Base-by-base conservation (phyloP, 2,329 filamentous ascomycete genomes). In the Westerdykella ornata region DNA sequence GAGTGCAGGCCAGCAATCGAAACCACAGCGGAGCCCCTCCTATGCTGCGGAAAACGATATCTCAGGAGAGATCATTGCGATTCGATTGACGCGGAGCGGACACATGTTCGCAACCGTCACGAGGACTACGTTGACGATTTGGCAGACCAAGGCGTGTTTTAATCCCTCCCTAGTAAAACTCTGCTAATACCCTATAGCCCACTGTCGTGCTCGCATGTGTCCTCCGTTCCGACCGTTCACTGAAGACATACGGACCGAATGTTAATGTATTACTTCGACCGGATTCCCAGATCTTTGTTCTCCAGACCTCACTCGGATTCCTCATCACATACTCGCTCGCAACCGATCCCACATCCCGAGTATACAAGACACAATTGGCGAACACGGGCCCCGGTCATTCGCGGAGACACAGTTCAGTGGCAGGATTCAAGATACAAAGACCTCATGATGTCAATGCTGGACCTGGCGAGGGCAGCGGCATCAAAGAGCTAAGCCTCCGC, bases 241-340 rank as follows among this genome's bases (percentile, higher is more conserved):
- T 97, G 35, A 74, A 79, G 45, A 83, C 82, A 2, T 97, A 97
- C 61, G 92, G 92, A 30, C 76, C 80, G 29, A 97, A 96, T 64
- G 78, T 85, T 41, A 81, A 87, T 52, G 77, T 98, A 33, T 75
- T 95, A 9, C 78, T 98, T 44, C 84, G 89, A 40, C 90, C 92
- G 4, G 92, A 98, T 66, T 88, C 88, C 5, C 84, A 87, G 44
- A 94, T 97, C 39, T 80, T 96, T 38, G 88, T 96, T 29, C 82
- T 96, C 34, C 88, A 90, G 60, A 97, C 92, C 3, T 77, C 81
- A 31, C 72, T 82, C 35, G 89, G 89, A 46, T 97, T 86, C 62
- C 76, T 98, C 19, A 92, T 98, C 53, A 97, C 89, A 4, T 98
- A 98, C 63, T 90, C 89, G 0, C 73, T 98, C 32, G 85, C 88